Evolutionary conservation across 2,329 filamentous ascomycete species (phyloP).

Genomic region (Chaetothyriales sp.): DNA sequence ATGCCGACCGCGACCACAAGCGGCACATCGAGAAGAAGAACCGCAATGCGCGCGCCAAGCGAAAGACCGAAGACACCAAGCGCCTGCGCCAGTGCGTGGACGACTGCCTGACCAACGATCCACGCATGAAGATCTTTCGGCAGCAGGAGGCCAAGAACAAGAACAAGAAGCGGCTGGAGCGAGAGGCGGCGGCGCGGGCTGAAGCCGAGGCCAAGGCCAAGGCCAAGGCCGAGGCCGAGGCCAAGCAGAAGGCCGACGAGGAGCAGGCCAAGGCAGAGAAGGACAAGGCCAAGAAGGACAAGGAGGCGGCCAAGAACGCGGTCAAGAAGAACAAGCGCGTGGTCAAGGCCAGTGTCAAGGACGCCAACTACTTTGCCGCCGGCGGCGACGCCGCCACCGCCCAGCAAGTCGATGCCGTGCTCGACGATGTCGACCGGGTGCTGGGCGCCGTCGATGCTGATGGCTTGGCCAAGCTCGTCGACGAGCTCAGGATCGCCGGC

Average conservation of each 20-base stretch:
- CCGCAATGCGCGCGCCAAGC: slow-evolving; percentile 93
- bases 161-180: slow-evolving; percentile 86
- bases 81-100: slow-evolving; percentile 84
- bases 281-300: slow-evolving; percentile 82
- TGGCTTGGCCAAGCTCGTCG: slow-evolving; percentile 71
- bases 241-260: slow-evolving; percentile 69
- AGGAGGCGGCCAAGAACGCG: slow-evolving; percentile 96
- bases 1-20: slow-evolving; percentile 98
- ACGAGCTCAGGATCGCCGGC: slow-evolving; percentile 61
- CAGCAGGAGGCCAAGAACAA: slow-evolving; percentile 83
- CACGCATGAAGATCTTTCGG: slow-evolving; percentile 95
- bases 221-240: slow-evolving; percentile 71
- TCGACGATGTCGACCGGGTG: slow-evolving; percentile 73
- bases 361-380: slow-evolving; percentile 84
- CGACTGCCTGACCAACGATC: slow-evolving; percentile 68
- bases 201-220: slow-evolving; percentile 71
- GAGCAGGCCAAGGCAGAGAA: slow-evolving; percentile 72
- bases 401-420: slow-evolving; percentile 61
- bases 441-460: slow-evolving; percentile 82
- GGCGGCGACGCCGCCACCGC: slow-evolving; percentile 57
- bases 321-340: slow-evolving; percentile 99
- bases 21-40: slow-evolving; percentile 98
- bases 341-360: slow-evolving; percentile 84
- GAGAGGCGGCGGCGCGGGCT: slow-evolving; percentile 81
- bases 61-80: slow-evolving; percentile 93